Evolutionary conservation across 345 rosid genomes (phyloP), one percentile per base, ranked within the genome.

Genomic region (Stellera chamaejasme): DNA sequence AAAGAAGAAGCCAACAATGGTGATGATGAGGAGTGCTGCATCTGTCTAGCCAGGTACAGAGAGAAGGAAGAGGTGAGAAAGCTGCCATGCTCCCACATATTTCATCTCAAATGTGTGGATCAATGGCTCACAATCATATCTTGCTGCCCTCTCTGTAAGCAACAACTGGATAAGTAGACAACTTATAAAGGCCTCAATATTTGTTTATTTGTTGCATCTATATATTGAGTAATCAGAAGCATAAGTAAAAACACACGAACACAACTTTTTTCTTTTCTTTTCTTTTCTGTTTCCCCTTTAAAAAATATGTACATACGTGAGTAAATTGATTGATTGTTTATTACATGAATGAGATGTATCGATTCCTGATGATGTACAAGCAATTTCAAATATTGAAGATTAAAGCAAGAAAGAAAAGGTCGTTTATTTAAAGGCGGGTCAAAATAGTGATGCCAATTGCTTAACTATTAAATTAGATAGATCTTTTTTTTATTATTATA

Each of bases 91-190:
- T 87, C 90, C 23, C 99, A 94, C 59, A 67, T 77, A 49, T 94
- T 94, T 71, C 99, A 94, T 66, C 82, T 76, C 51, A 82, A 82
- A 50, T 94, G 99, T 56, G 97, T 90, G 48, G 99, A 94, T 78
- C 97, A 94, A 43, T 94, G 99, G 99, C 96, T 94, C 59, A 72
- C 78, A 58, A 89, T 94, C 19, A 82, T 87, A 43, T 94, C 97
- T 59, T 90, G 96, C 64, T 94, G 99, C 65, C 99, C 99, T 48
- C 93, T 90, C 49, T 94, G 96, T 61, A 94, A 94, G 69, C 89
- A 87, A 76, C 95, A 75, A 71, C 69, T 90, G 58, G 77, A 85
- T 55, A 80, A 83, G 69, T 94, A 75, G 73, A 58, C 15, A 19
- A 19, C 23, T 19, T 19, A 61, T 55, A 32, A 54, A 19, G 14